phyloP scores from a whole-genome alignment of 140 eudicot species.

The Stevia rebaudiana region DNA sequence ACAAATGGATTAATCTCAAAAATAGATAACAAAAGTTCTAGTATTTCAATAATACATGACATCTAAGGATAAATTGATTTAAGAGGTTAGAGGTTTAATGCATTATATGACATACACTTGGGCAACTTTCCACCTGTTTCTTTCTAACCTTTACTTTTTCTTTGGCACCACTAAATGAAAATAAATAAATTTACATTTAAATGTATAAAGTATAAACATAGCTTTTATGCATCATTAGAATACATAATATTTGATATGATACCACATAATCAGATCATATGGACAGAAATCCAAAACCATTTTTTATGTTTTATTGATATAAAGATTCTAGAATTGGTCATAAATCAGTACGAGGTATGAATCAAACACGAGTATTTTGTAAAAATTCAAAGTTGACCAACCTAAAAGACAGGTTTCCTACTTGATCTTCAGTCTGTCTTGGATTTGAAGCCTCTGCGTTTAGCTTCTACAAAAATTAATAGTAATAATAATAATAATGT shows the following conservation, averaged over 20 bases:
- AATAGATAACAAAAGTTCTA: not conserved
- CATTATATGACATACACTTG: not conserved
- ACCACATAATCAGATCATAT: too few species aligned
- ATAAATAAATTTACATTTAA: not conserved
- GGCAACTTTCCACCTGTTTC: not conserved
- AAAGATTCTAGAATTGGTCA: too few species aligned
- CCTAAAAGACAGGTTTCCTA: conserved; percentile 36
- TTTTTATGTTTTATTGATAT: too few species aligned
- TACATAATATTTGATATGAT: too few species aligned
- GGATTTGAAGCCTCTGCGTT: conserved; percentile 44
- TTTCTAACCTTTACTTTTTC: too few species aligned
- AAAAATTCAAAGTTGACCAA: conserved; percentile 17
- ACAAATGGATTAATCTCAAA: not conserved
- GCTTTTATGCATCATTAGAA: too few species aligned
- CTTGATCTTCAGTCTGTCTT: conserved; percentile 35
- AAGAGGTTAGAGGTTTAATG: not conserved
- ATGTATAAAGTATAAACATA: too few species aligned
- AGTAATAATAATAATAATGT: too few species aligned
- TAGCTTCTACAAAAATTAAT: conserved; percentile 59
- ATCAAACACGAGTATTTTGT: not conserved
- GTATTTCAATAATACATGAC: not conserved
- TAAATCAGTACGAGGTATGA: too few species aligned
- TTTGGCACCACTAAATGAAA: too few species aligned
- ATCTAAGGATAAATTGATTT: not conserved
- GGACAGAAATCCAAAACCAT: too few species aligned